Evolutionary conservation across 805 yeast species (phyloP).

Genomic region (Metschnikowia gruessii): DNA sequence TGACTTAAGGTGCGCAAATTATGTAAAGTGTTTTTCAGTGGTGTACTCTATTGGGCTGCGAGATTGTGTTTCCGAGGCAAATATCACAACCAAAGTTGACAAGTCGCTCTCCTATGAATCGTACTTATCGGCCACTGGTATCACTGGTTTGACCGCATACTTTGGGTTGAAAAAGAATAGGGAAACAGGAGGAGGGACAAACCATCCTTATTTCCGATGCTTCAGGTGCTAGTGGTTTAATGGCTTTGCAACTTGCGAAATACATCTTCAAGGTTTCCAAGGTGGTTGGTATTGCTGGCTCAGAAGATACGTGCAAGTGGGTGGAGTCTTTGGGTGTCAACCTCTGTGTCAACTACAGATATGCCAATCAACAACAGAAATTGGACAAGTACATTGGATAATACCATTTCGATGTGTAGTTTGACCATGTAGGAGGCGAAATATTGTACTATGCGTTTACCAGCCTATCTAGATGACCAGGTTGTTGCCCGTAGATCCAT

Average conservation of each 20-base stretch:
- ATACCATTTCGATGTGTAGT: constrained; percentile 20
- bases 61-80: constrained; percentile 33
- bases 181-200: constrained; percentile 20
- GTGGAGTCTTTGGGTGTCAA: constrained; percentile 57
- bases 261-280: constrained; percentile 49
- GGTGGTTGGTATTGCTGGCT: constrained; percentile 63
- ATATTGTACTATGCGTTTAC: constrained; percentile 21
- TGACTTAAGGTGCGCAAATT: constrained; percentile 45
- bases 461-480: constrained; percentile 29
- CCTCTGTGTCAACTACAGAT: constrained; percentile 53
- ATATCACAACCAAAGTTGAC: constrained; percentile 31
- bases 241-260: constrained; percentile 56
- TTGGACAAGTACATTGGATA: constrained; percentile 22
- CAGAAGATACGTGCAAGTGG: constrained; percentile 50
- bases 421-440: constrained; percentile 28
- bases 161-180: constrained; percentile 51
- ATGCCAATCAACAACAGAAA: constrained; percentile 26
- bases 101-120: constrained; percentile 35
- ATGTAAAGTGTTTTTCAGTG: too few species aligned
- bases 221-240: constrained; percentile 68
- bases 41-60: constrained; percentile 51
- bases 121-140: constrained; percentile 50
- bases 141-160: constrained; percentile 62
- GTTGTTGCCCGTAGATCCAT: constrained; percentile 62
- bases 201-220: constrained; percentile 53